Base-by-base conservation (phyloP, 2,329 filamentous ascomycete species). In the Sphaerulina vaccinii region DNA sequence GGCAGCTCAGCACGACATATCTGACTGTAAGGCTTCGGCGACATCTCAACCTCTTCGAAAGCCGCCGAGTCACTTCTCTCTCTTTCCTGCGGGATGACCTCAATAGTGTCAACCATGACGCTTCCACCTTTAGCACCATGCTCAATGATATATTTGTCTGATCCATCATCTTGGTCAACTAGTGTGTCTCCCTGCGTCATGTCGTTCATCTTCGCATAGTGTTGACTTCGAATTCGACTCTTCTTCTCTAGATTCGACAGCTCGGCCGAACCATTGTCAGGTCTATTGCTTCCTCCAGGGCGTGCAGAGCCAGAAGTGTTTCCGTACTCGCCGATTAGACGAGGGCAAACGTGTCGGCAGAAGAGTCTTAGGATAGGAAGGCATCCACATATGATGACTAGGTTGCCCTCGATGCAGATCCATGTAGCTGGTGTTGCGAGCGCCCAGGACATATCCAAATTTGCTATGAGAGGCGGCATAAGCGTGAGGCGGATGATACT, bases 361-460 rank as follows among this genome's bases (percentile, higher is more conserved):
- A 56, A 58, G 27, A 56, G 56, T 9, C 53, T 52, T 1, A 58
- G 24, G 35, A 54, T 52, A 11, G 56, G 56, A 1, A 58, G 38
- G 19, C 49, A 58, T 15, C 52, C 52, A 24, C 56, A 58, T 35
- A 58, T 56, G 15, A 56, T 47, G 21, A 58, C 51, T 22, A 58
- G 50, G 39, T 51, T 56, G n/a, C 41, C 56, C 36, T 58, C 56
- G 36, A 58, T 51, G 38, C 52, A 56, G 24, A 58, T 58, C 53
- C 53, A 58, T 5, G 39, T 54, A 6, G 52, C 48, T 2, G 53
- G 56, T 2, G 53, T 54, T 9, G 49, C 39, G 19, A 58, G 45
- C 3, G 50, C 47, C 50, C 50, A 55, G 3, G 56, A 40, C 29
- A 42, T 45, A 35, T 56, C 56, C n/a, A 36, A 19, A 11, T 33